A percentile compares a stretch with the other conserved stretches of the same genome.
These are phyloP conservation scores for Sinapis alba DNA, from an alignment of 441 rosid species.

Conservation along the genomic window DNA sequence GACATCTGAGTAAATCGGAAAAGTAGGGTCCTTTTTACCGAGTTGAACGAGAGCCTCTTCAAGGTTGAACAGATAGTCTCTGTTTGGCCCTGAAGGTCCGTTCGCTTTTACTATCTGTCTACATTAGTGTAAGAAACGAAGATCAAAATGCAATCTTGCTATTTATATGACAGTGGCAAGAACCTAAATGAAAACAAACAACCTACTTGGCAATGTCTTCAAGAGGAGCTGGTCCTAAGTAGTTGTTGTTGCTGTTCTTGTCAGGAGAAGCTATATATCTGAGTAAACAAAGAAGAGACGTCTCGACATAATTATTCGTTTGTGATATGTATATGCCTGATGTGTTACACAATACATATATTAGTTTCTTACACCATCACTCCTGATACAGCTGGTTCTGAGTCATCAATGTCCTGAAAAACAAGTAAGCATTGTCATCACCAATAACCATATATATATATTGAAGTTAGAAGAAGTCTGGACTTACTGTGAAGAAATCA, in stretches of 20 bases:
- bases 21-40: conserved; percentile 41
- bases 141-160: not conserved
- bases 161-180: not conserved
- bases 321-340: not conserved
- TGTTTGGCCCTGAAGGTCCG: conserved; percentile 98
- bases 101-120: conserved; percentile 74
- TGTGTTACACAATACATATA: not conserved
- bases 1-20: not conserved
- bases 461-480: not conserved
- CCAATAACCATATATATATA: not conserved
- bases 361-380: conserved; percentile 76
- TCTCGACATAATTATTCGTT: conserved; percentile 3
- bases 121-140: conserved; percentile 7
- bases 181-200: not conserved
- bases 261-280: conserved; percentile 86
- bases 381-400: conserved; percentile 74
- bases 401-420: conserved; percentile 64
- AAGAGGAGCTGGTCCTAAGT: conserved; percentile 76
- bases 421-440: conserved; percentile 26
- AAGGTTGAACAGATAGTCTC: conserved; percentile 83
- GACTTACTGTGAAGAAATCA: conserved; percentile 85
- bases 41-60: conserved; percentile 66
- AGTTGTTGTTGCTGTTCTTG: conserved; percentile 68
- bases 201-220: conserved; percentile 76
- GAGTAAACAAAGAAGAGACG: conserved; percentile 24